phyloP scores from a whole-genome alignment of 129 eudicot genomes.

The Glebionis coronaria region DNA sequence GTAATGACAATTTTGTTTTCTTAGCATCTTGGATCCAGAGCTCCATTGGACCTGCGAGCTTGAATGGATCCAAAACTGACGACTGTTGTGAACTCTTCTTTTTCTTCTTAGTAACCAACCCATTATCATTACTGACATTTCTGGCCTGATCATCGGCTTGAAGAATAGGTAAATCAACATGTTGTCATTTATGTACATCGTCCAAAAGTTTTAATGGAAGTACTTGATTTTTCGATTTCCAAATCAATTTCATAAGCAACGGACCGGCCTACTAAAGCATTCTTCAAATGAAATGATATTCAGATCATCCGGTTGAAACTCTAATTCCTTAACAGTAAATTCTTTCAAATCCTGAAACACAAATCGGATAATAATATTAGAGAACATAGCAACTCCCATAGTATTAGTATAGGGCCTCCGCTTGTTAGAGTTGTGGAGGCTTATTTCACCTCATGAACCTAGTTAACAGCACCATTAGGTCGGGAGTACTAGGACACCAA shows the following conservation, averaged over 20 bases:
- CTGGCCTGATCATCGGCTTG: conserved; percentile 22
- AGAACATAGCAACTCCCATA: too few species aligned
- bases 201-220: conserved; percentile 80
- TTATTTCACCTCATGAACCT: too few species aligned
- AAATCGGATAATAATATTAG: neutral
- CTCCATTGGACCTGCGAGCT: conserved; percentile 89
- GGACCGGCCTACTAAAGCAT: conserved; percentile 61
- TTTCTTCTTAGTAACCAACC: conserved; percentile 40
- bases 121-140: conserved; percentile 28
- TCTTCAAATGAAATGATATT: conserved; percentile 68
- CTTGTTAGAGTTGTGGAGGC: too few species aligned
- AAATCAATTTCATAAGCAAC: conserved; percentile 88
- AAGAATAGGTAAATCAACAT: conserved; percentile 86
- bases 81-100: conserved; percentile 17
- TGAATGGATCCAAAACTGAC: conserved; percentile 68
- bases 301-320: conserved; percentile 67
- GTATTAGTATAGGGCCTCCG: too few species aligned
- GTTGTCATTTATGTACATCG: conserved; percentile 88
- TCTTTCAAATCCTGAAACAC: conserved; percentile 64
- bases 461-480: too few species aligned
- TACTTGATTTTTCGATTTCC: conserved; percentile 68
- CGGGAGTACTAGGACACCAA: too few species aligned
- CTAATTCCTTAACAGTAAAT: conserved; percentile 73
- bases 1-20: conserved; percentile 56
- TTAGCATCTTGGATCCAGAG: conserved; percentile 80